Evolutionary conservation across 176 grass and related monocot genomes (phyloP).

Genomic region (Musa itinerans): DNA sequence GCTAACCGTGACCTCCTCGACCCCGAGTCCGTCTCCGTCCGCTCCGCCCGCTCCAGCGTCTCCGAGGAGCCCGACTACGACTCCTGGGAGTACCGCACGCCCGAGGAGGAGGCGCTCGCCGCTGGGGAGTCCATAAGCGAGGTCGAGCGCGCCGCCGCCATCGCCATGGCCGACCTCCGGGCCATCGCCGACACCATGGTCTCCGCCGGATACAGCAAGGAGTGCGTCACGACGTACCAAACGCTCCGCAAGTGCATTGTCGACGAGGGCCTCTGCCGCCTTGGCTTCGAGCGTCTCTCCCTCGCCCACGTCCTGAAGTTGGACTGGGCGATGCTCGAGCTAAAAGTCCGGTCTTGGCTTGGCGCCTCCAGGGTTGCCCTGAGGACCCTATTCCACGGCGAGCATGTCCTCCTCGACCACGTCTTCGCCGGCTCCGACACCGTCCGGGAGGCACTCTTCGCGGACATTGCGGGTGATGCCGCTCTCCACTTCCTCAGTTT

Average conservation of each 20-base stretch:
- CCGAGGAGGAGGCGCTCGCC: background rate
- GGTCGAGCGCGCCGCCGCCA: background rate
- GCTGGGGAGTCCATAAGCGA: background rate
- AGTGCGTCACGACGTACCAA: constrained; percentile 55
- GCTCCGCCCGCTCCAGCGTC: constrained; percentile 10
- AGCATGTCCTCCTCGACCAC: constrained; percentile 35
- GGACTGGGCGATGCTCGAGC: constrained; percentile 34
- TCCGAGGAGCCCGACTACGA: background rate
- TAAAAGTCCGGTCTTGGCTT: constrained; percentile 39
- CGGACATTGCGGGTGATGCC: constrained; percentile 26
- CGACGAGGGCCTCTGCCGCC: constrained; percentile 20
- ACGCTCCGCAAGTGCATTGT: constrained; percentile 34
- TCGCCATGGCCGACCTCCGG: constrained; percentile 1
- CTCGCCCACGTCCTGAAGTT: constrained; percentile 27
- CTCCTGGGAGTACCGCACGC: background rate
- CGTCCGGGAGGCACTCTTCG: constrained; percentile 33
- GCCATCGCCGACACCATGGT: constrained; percentile 36
- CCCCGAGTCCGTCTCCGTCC: background rate
- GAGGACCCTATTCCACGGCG: constrained; percentile 28
- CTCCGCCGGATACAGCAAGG: constrained; percentile 57
- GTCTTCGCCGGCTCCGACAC: constrained; percentile 27
- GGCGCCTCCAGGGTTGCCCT: constrained; percentile 26
- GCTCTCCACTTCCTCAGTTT: constrained; percentile 30
- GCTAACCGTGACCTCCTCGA: constrained; percentile 16
- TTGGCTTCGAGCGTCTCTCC: constrained; percentile 30